Evolutionary conservation across 225 moss, liverwort and hornwort genomes (phyloP), one percentile per base, ranked within the genome.

Genomic region (Pseudisothecium myosuroides): DNA sequence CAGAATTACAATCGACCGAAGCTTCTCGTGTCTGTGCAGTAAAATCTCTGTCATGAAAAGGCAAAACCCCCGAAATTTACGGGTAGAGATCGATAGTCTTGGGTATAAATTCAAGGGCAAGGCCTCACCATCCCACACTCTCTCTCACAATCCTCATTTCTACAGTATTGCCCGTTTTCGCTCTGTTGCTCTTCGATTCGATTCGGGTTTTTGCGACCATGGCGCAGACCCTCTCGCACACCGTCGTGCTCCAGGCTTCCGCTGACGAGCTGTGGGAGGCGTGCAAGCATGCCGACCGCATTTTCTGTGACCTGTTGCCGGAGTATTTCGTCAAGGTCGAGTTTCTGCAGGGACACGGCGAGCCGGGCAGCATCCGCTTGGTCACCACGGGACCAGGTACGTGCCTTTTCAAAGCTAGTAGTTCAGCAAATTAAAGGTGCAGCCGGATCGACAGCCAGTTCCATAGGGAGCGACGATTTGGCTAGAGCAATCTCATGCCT

Each of bases 311-410:
- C 67, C 39, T 88, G 61, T 43, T 91, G 91, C 91, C 90, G 0
- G 75, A 90, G 36, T 84, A n/a, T 19, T 91, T 93, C 27, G 76
- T n/a, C 73, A 68, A 90, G 83, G 32, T 45, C 45, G 81, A 90
- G 81, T 86, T 64, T 34, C 55, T 87, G 29, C 74, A 91, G 39
- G 91, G 90, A 34, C 84, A 64, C 17, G 93, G 90, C 84, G 81
- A 84, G 76, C 84, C 87, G 49, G 90, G 93, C 62, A 90, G 87
- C 87, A 71, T 93, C 68, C 91, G 90, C 22, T 39, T 75, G 27
- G 39, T 91, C 84, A 90, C 86, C 54, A 83, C 80, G 66, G 88
- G 91, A n/a, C 73, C 88, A 62, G 88, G 89, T 90, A 60, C 36
- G 21, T 24, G 34, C 63, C 8, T 8, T 24, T 14, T 22, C 32